Evolutionary conservation across 306 rosid genomes (phyloP), one percentile per base, ranked within the genome.

Genomic region (Glycine soja): DNA sequence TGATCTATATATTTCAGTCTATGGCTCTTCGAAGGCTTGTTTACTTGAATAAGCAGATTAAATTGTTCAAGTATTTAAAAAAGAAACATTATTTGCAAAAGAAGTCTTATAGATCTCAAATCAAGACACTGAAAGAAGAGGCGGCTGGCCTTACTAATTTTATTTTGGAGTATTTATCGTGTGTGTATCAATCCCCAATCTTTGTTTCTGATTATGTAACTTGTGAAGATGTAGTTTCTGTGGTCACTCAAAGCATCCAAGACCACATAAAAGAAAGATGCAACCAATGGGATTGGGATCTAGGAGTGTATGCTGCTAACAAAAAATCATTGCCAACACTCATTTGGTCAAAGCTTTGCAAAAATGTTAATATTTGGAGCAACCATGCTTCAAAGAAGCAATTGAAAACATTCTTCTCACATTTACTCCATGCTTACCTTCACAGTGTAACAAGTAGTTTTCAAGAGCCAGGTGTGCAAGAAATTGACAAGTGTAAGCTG

Each of bases 1-100:
- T 93, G 86, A 78, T 89, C 68, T 87, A 90, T 80, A 75, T 84
- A 68, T 89, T 93, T 85, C 95, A 90, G 79, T 83, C 88, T 32
- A 93, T 95, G 97, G 84, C 88, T 83, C 89, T 90, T 90, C 94
- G 88, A 86, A 90, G 99, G 89, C 93, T 95, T 76, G 88, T 82
- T 80, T 93, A 93, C 87, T 87, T 93, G 92, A 91, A 95, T 83
- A 90, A 86, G 80, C 91, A 82, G 81, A 86, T 95, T 81, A 81
- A 80, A 34, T 82, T 89, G 79, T 85, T 88, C 53, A 89, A 85
- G 78, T 93, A 90, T 89, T 72, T 89, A 76, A 92, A 87, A 82
- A 88, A 86, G 78, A 82, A 70, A 82, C 82, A 79, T 32, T 82
- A 85, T 85, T 75, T 89, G 78, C 93, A 87, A 83, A 87, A 86